These are phyloP conservation scores for Yarrowia sp. DNA, from an alignment of 805 yeast genomes.

Conservation along the genomic window DNA sequence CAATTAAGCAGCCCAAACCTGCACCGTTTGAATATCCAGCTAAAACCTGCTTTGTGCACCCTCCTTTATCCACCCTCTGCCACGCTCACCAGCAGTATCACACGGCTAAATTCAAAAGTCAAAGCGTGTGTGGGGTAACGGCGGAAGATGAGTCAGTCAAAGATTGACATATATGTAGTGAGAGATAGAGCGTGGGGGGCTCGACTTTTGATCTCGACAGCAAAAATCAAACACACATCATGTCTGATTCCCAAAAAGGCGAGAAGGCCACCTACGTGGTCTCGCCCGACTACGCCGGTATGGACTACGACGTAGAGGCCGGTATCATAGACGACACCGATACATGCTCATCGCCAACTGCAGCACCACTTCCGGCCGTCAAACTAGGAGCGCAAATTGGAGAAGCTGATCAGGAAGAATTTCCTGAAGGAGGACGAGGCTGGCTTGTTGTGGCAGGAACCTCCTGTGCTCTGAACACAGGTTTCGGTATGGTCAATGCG, in stretches of 20 bases:
- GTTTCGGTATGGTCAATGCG: constrained; percentile 59
- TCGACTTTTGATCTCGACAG: background rate
- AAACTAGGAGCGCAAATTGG: constrained; percentile 26
- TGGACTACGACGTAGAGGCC: background rate
- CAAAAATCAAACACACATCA: background rate
- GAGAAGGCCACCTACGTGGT: constrained; percentile 1
- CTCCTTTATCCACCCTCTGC: background rate
- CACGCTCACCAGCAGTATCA: background rate
- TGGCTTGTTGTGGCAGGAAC: constrained; percentile 53
- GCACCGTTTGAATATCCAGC: background rate
- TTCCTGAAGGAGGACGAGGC: constrained; percentile 49
- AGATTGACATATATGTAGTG: background rate
- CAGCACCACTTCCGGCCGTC: background rate
- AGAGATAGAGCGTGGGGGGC: background rate
- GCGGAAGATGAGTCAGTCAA: background rate
- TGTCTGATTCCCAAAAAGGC: background rate
- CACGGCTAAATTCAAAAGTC: constrained; percentile 3
- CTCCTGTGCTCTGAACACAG: constrained; percentile 45
- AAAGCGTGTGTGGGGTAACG: constrained; percentile 1
- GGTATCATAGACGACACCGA: constrained; percentile 8
- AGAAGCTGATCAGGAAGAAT: constrained; percentile 35
- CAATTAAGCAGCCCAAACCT: background rate
- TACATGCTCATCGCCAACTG: background rate
- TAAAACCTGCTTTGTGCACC: constrained; percentile 3
- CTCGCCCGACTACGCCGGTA: background rate